Conservation (phyloP, 2,329 filamentous ascomycete genomes). For the Cucurbitaria berberidis region DNA sequence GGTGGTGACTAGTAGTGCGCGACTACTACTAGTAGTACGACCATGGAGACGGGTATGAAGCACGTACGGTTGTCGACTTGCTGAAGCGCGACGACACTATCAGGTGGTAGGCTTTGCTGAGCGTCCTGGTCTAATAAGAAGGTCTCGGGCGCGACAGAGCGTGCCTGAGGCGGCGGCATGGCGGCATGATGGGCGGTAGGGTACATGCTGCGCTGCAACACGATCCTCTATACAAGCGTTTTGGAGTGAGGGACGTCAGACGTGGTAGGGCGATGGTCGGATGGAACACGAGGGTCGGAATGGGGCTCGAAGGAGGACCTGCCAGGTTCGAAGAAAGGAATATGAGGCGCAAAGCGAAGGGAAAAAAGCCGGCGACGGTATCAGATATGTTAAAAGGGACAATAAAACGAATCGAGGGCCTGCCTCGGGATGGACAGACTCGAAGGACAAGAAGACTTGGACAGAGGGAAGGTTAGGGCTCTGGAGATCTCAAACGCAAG, state of each 20-base stretch:
- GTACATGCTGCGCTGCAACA: slow-evolving; percentile 56
- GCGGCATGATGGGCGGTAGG: slow-evolving; percentile 66
- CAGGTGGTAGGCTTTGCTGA: slow-evolving; percentile 92
- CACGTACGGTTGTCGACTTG: slow-evolving; percentile 95
- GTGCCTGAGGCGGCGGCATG: slow-evolving; percentile 82
- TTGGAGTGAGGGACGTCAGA: slow-evolving; percentile 38
- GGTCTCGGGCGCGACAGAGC: slow-evolving; percentile 83
- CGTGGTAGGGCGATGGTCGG: slow-evolving; percentile 26
- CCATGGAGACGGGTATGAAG: slow-evolving; percentile 7
- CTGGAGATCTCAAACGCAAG: slow-evolving; percentile 48
- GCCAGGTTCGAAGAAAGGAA: slow-evolving; percentile 47
- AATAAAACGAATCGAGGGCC: slow-evolving; percentile 49
- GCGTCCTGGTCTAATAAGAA: slow-evolving; percentile 98
- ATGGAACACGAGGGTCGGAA: slow-evolving; percentile 39
- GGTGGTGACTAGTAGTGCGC: slow-evolving; percentile 18
- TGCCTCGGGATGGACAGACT: slow-evolving; percentile 47
- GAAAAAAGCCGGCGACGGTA: slow-evolving; percentile 43
- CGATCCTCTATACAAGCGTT: slow-evolving; percentile 38
- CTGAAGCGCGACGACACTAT: slow-evolving; percentile 95
- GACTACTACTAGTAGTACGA: too few species aligned
- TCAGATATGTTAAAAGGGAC: slow-evolving; percentile 45
- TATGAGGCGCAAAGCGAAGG: slow-evolving; percentile 47
- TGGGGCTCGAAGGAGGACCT: slow-evolving; percentile 44
- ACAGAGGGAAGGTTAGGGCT: slow-evolving; percentile 41
- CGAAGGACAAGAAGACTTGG: slow-evolving; percentile 42